Evolutionary conservation across 2,329 filamentous ascomycete species (phyloP).

Genomic region (Alternaria arbusti): DNA sequence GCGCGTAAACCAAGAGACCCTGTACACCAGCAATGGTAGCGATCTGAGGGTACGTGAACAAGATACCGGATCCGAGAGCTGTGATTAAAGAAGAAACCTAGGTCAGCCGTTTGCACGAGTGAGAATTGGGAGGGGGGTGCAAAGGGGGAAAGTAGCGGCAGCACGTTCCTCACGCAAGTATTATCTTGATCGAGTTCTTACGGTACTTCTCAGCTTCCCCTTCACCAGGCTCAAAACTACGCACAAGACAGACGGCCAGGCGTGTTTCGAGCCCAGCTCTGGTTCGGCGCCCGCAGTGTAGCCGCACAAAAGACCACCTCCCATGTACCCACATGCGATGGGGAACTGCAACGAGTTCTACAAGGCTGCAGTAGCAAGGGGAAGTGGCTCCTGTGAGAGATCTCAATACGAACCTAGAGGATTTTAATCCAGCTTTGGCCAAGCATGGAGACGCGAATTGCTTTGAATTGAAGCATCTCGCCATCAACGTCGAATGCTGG

Average conservation of each 20-base stretch:
- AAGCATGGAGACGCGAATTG: constrained; percentile 21
- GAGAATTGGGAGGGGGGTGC: constrained; percentile 42
- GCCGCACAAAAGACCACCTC: constrained; percentile 51
- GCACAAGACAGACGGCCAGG: constrained; percentile 4
- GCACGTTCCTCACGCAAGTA: constrained; percentile 98
- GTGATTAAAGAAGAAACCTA: constrained; percentile 37
- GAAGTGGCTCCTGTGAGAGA: constrained; percentile 39
- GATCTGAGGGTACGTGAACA: constrained; percentile 83
- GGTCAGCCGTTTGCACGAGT: constrained; percentile 38
- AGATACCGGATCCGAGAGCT: constrained; percentile 84
- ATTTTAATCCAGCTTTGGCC: constrained; percentile 22
- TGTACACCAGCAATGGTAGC: constrained; percentile 80
- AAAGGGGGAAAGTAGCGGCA: constrained; percentile 70
- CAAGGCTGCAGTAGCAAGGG: constrained; percentile 9
- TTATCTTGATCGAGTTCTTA: constrained; percentile 98
- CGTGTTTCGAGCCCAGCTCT: constrained; percentile 11
- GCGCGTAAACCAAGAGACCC: constrained; percentile 76
- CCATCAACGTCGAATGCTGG: background rate
- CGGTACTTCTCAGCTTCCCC: constrained; percentile 93
- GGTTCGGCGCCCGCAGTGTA: constrained; percentile 87
- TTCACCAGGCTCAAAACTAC: constrained; percentile 15
- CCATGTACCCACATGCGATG: constrained; percentile 4
- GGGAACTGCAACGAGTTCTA: background rate
- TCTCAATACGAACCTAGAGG: constrained; percentile 51
- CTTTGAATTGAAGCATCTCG: background rate